A percentile compares a stretch with the other conserved stretches of the same genome.
These are phyloP conservation scores for Funneliformis mosseae DNA, from an alignment of 192 early-diverging fungal species.

Conservation along the genomic window DNA sequence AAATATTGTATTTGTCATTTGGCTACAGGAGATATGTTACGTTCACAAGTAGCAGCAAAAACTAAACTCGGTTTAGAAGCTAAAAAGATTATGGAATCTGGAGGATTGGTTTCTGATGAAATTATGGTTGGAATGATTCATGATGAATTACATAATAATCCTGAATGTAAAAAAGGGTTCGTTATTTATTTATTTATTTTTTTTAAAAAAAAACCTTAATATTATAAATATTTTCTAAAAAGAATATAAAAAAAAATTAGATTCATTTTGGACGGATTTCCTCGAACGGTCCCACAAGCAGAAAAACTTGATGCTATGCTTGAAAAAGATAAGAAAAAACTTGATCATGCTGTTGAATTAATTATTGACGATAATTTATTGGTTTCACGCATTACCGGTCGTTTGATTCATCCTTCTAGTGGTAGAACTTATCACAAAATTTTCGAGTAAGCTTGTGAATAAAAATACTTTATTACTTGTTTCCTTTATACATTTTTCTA, in stretches of 20 bases:
- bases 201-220: not conserved
- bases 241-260: constrained; percentile 22
- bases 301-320: constrained; percentile 99
- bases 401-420: constrained; percentile 90
- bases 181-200: constrained; percentile 28
- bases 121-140: constrained; percentile 97
- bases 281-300: constrained; percentile 96
- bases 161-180: constrained; percentile 92
- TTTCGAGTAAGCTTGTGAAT: constrained; percentile 62
- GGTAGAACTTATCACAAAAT: constrained; percentile 97
- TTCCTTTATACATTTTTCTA: not conserved
- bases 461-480: not conserved
- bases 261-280: constrained; percentile 99
- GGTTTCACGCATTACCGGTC: constrained; percentile 95
- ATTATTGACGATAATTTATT: constrained; percentile 91
- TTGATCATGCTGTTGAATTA: constrained; percentile 92
- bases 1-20: constrained; percentile 96
- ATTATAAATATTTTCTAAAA: too few species aligned
- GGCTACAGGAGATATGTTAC: constrained; percentile 99
- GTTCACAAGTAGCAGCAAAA: constrained; percentile 91
- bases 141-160: constrained; percentile 93
- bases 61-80: constrained; percentile 92
- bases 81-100: constrained; percentile 99
- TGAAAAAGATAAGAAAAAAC: constrained; percentile 65
- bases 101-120: constrained; percentile 96